Percentiles rank a stretch among this genome's conserved stretches.
phyloP scores from a whole-genome alignment of 345 rosid genomes.

The Lepidium aucheri region DNA sequence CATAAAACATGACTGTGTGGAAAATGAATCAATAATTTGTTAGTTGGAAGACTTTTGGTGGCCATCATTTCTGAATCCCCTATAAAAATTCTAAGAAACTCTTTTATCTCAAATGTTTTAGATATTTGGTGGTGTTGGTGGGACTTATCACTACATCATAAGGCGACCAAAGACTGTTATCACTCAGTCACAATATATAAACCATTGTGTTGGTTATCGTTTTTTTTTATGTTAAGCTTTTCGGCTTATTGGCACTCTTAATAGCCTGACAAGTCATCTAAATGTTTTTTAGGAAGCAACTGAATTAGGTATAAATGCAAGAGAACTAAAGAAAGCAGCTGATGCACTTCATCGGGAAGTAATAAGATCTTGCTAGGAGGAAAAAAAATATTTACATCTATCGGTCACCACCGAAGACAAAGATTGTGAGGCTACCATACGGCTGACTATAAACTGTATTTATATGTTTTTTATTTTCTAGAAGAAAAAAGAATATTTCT shows the following conservation, averaged over 20 bases:
- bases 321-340: slow-evolving; percentile 82
- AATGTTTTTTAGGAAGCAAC: slow-evolving; percentile 75
- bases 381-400: no score
- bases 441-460: no score
- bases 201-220: neutral
- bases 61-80: neutral
- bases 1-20: no score
- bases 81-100: slow-evolving; percentile 8
- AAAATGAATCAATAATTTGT: no score
- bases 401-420: no score
- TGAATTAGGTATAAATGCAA: slow-evolving; percentile 89
- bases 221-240: neutral
- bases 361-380: slow-evolving; percentile 76
- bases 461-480: no score
- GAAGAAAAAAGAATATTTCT: no score
- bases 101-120: slow-evolving; percentile 28
- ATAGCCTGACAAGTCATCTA: neutral
- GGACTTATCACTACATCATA: slow-evolving; percentile 80
- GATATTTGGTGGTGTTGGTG: slow-evolving; percentile 99
- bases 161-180: slow-evolving; percentile 94
- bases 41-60: neutral
- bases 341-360: slow-evolving; percentile 90
- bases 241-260: neutral
- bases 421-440: no score
- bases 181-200: slow-evolving; percentile 86